These are phyloP conservation scores for Diaporthe sp. DNA, from an alignment of 2,329 filamentous ascomycete genomes.

Conservation along the genomic window DNA sequence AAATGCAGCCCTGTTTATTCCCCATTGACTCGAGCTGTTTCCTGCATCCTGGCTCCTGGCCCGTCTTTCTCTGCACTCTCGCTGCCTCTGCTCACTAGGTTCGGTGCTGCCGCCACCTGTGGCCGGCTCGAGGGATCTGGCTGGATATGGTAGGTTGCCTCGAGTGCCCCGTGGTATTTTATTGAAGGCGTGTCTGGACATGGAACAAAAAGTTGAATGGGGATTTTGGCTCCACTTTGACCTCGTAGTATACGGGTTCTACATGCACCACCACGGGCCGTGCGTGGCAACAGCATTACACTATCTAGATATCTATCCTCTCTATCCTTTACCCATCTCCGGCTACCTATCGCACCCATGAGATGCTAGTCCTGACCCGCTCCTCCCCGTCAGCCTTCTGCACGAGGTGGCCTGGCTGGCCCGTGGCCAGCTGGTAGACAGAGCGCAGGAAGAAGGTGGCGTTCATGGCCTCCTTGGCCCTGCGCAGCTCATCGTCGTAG, in stretches of 20 bases:
- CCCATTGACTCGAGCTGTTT: neutral
- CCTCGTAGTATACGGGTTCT: neutral
- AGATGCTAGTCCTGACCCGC: slow-evolving; percentile 19
- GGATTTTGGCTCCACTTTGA: neutral
- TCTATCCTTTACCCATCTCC: neutral
- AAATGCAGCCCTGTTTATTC: no score
- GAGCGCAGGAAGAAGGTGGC: slow-evolving; percentile 28
- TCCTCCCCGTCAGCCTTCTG: neutral
- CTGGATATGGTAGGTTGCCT: neutral
- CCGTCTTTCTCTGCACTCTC: neutral
- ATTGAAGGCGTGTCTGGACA: neutral
- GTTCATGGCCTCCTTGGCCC: neutral
- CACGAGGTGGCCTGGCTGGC: slow-evolving; percentile 2
- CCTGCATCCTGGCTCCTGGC: neutral
- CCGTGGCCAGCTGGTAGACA: slow-evolving; percentile 33
- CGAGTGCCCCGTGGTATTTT: no score
- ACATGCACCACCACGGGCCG: neutral
- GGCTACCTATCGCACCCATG: slow-evolving; percentile 22
- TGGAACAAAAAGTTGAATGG: neutral
- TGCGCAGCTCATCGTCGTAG: slow-evolving; percentile 24
- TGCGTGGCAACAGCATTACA: neutral
- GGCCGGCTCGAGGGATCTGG: neutral
- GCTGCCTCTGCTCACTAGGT: no score
- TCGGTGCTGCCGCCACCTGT: neutral
- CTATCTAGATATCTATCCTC: neutral